These are phyloP conservation scores for Paxillus involutus DNA, from an alignment of 768 basidiomycete species.

Conservation along the genomic window DNA sequence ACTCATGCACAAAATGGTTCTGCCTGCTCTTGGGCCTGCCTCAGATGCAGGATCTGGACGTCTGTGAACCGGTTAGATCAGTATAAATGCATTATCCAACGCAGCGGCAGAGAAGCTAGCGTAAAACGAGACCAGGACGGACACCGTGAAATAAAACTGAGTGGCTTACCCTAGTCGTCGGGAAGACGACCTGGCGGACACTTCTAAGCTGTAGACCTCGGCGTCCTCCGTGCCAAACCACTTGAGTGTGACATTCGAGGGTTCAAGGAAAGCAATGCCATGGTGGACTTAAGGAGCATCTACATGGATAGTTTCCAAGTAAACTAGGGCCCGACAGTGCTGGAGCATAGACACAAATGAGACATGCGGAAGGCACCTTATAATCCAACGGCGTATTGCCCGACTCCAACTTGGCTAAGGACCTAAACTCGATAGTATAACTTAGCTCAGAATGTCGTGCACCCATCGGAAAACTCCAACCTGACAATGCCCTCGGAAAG, in stretches of 20 bases:
- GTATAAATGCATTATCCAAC: too few relatives aligned
- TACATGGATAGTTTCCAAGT: constrained; percentile 27
- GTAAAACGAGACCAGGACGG: not conserved
- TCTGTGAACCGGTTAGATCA: constrained; percentile 9
- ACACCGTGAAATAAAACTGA: not conserved
- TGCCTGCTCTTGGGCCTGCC: too few relatives aligned
- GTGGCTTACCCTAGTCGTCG: constrained; percentile 59
- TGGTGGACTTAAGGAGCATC: constrained; percentile 72
- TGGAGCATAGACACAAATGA: not conserved
- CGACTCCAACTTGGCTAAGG: constrained; percentile 64
- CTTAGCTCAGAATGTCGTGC: constrained; percentile 57
- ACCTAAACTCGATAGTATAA: constrained; percentile 60
- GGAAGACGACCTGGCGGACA: constrained; percentile 65
- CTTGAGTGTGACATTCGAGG: constrained; percentile 57
- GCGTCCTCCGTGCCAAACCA: constrained; percentile 66
- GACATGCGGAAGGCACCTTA: constrained; percentile 52
- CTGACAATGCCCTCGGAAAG: constrained; percentile 79
- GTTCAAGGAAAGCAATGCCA: constrained; percentile 79
- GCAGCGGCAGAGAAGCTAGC: not conserved
- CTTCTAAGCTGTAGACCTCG: constrained; percentile 51
- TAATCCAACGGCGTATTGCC: constrained; percentile 79
- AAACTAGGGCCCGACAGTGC: not conserved
- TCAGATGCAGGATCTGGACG: constrained; percentile 22
- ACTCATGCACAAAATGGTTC: too few relatives aligned
- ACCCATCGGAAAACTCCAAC: constrained; percentile 80